phyloP scores from a whole-genome alignment of 192 early-diverging fungal species.

The Rhizoclosmatium globosum region DNA sequence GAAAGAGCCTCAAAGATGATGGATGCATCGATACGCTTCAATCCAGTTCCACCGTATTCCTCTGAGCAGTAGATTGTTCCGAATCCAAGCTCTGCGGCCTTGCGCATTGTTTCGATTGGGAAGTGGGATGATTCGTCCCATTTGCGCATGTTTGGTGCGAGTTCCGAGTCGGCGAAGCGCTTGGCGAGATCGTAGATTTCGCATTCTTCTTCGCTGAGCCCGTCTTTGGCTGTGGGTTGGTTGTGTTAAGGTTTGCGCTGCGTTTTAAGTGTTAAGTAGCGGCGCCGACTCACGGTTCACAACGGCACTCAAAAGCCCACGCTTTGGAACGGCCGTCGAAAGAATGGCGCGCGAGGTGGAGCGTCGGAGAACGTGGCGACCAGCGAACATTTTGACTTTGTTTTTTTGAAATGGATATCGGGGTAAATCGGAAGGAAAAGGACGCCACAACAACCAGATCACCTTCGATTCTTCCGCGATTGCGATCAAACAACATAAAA shows the following conservation, averaged over 20 bases:
- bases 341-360: not conserved
- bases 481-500: not conserved
- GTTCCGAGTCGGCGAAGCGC: conserved; percentile 61
- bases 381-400: not conserved
- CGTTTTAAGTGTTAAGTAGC: not conserved
- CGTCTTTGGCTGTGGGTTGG: conserved; percentile 27
- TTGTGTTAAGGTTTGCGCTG: not conserved
- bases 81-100: conserved; percentile 66
- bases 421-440: not conserved
- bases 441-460: not conserved
- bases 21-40: conserved; percentile 58
- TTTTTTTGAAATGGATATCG: not conserved
- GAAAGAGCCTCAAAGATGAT: conserved; percentile 65
- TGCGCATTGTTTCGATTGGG: conserved; percentile 55
- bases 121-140: conserved; percentile 63
- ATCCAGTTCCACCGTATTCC: conserved; percentile 61
- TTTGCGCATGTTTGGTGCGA: conserved; percentile 65
- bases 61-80: conserved; percentile 53
- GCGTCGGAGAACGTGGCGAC: not conserved
- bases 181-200: conserved; percentile 58
- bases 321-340: not conserved
- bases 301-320: conserved; percentile 14
- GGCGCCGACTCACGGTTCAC: conserved; percentile 22
- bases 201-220: conserved; percentile 51
- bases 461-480: not conserved